These are phyloP conservation scores for Hortiboletus campestris DNA, from an alignment of 768 basidiomycete genomes.

Conservation along the genomic window DNA sequence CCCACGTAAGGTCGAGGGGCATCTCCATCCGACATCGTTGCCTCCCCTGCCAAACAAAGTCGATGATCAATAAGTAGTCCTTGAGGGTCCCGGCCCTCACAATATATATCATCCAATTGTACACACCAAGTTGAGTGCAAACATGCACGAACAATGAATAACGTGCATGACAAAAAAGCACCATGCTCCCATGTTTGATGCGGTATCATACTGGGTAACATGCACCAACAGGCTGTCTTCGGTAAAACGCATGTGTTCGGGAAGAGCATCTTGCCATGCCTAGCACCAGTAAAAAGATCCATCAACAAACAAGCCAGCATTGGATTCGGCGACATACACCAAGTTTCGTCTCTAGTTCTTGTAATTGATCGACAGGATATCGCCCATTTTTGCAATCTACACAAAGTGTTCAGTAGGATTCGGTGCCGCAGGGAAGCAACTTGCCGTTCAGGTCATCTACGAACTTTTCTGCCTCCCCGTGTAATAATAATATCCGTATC, in stretches of 20 bases:
- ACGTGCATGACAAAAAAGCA: conserved; percentile 76
- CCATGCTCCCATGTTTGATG: conserved; percentile 78
- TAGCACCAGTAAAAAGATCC: conserved; percentile 24
- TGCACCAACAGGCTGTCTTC: conserved; percentile 69
- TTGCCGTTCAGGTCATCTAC: conserved; percentile 53
- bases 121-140: conserved; percentile 64
- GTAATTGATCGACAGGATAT: conserved; percentile 34
- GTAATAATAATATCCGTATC: conserved; percentile 65
- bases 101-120: conserved; percentile 1
- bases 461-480: conserved; percentile 56
- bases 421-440: conserved; percentile 5
- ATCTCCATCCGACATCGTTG: conserved; percentile 31
- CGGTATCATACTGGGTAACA: conserved; percentile 75
- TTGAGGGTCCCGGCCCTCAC: neutral
- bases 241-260: conserved; percentile 68
- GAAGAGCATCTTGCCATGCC: conserved; percentile 68
- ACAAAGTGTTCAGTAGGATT: conserved; percentile 24
- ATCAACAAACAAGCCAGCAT: conserved; percentile 4
- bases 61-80: neutral
- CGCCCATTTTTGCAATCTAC: conserved; percentile 27
- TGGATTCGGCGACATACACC: conserved; percentile 17
- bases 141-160: conserved; percentile 63
- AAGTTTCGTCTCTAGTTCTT: conserved; percentile 48
- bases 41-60: conserved; percentile 22
- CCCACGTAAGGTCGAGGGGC: conserved; percentile 30